Base-by-base conservation (phyloP, 2,329 filamentous ascomycete genomes). In the Epicoccum sorghinum region DNA sequence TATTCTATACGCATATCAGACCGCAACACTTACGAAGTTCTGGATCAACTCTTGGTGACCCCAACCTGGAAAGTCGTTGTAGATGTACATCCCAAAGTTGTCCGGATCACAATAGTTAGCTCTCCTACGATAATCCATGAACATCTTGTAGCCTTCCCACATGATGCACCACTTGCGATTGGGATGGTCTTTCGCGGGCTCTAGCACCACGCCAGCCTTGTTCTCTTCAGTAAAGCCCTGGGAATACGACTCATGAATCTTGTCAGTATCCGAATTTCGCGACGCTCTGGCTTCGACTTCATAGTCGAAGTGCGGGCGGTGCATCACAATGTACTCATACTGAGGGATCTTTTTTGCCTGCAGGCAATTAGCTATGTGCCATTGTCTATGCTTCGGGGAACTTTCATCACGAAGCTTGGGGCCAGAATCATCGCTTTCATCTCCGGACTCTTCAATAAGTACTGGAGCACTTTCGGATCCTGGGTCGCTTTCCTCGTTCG, bases 21-120 rank as follows among this genome's bases (percentile, higher is more conserved):
- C 9, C 6, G 27, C 27, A 35, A 5, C 36, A 47, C 52, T 35
- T 35, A 60, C 51, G 3, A 56, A 18, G 18, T 67, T 60, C 35
- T 63, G 54, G 25, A 60, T 40, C n/a, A 61, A 23, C 40, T 65
- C 61, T 38, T 51, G 46, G n/a, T 59, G 40, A 2, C 59, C 61
- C 14, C 47, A 61, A 12, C 51, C 49, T n/a, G 57, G 22, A 8
- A 47, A 65, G 25, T 66, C 57, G 22, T 62, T 62, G 27, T 49
- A 55, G 33, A 64, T 58, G 33, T 66, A 47, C 59, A 65, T 65
- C 0, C 39, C 44, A 44, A 66, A 62, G 1, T 6, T 23, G 30
- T 65, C 65, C 2, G 60, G 62, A 24, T 55, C 39, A 24, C 60
- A 60, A n/a, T 59, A 62, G 1, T 40, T 39, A n/a, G 45, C 48